Evolutionary conservation across 495 filamentous ascomycete genomes (phyloP).

Genomic region (Schizothecium vesticola): DNA sequence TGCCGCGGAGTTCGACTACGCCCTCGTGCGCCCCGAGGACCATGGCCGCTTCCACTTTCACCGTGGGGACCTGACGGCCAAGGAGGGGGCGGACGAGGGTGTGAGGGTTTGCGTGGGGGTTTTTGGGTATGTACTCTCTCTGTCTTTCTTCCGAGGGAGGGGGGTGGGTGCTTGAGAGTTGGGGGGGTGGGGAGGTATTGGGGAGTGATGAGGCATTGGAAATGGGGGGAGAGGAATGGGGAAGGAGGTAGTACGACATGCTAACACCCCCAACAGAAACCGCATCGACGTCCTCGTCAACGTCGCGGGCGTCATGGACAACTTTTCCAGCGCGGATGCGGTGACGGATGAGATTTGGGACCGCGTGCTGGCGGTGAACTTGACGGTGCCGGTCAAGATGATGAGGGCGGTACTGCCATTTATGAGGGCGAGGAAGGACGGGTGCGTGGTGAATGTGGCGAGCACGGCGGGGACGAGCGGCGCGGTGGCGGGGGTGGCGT

Average conservation of each 20-base stretch:
- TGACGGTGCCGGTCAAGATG: conserved; percentile 35
- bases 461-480: conserved; percentile 36
- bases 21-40: conserved; percentile 21
- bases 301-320: conserved; percentile 38
- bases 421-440: conserved; percentile 30
- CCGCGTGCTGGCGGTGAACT: conserved; percentile 30
- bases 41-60: conserved; percentile 34
- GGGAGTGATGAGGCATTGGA: background rate
- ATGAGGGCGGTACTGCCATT: conserved; percentile 34
- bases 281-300: conserved; percentile 38
- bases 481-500: conserved; percentile 36
- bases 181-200: background rate
- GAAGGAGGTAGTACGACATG: no score
- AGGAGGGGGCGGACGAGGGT: conserved; percentile 27
- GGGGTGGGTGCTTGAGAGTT: background rate
- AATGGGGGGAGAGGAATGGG: no score
- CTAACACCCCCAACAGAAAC: conserved; percentile 2
- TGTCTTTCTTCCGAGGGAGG: background rate
- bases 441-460: conserved; percentile 38
- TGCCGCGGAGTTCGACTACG: conserved; percentile 25
- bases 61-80: conserved; percentile 23
- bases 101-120: conserved; percentile 24
- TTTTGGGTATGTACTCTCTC: conserved; percentile 27
- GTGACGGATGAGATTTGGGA: conserved; percentile 31
- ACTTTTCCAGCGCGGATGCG: conserved; percentile 28